A percentile compares a stretch with the other conserved stretches of the same genome.
These are phyloP conservation scores for Peronospora farinosa DNA, from an alignment of 352 stramenopile genomes.

Conservation along the genomic window DNA sequence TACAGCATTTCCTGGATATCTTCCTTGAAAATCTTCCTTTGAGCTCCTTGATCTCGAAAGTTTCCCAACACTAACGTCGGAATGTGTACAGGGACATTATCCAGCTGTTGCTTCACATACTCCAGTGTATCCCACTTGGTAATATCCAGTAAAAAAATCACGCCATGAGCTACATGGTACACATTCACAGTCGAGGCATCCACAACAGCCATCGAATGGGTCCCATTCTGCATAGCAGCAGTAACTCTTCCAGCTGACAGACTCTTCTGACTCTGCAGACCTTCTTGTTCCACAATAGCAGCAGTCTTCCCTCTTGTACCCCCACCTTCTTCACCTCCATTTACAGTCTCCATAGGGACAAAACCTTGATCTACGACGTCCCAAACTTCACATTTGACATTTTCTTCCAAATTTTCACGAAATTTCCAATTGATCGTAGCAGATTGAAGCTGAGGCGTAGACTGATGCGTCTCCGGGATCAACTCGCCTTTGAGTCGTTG, in stretches of 20 bases:
- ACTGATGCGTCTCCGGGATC: slow-evolving; percentile 58
- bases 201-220: slow-evolving; percentile 59
- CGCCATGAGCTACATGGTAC: slow-evolving; percentile 83
- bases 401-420: slow-evolving; percentile 60
- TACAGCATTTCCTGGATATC: slow-evolving; percentile 78
- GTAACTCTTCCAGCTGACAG: slow-evolving; percentile 23
- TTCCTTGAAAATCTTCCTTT: slow-evolving; percentile 82
- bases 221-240: slow-evolving; percentile 28
- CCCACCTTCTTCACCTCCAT: slow-evolving; percentile 1
- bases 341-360: slow-evolving; percentile 9
- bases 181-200: slow-evolving; percentile 86
- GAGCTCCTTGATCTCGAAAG: slow-evolving; percentile 56
- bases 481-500: slow-evolving; percentile 72
- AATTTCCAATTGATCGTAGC: slow-evolving; percentile 86
- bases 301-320: background rate
- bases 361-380: slow-evolving; percentile 87
- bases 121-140: slow-evolving; percentile 74
- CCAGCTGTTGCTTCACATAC: slow-evolving; percentile 70
- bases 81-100: slow-evolving; percentile 68
- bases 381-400: slow-evolving; percentile 88
- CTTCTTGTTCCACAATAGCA: slow-evolving; percentile 8
- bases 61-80: slow-evolving; percentile 78
- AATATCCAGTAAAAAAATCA: slow-evolving; percentile 86
- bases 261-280: slow-evolving; percentile 12
- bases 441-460: slow-evolving; percentile 82